Evolutionary conservation across 106 monocot genomes (phyloP), one percentile per base, ranked within the genome.

Genomic region (Dendrobium nobile): DNA sequence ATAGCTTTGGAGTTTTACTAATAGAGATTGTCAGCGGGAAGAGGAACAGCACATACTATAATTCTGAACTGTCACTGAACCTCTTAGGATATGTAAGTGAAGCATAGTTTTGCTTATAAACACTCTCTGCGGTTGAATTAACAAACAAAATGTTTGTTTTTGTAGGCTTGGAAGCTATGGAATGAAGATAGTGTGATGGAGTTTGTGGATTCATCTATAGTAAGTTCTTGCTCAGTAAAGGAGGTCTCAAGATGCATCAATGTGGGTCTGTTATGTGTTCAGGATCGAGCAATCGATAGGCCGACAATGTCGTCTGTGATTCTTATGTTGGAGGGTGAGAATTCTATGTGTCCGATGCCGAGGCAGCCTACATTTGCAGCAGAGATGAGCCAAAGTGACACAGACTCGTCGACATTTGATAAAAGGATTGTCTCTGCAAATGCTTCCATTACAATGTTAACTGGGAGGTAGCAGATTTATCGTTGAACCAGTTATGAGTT

Each of bases 1-100:
- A 83, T 41, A 86, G 88, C 67, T 88, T 88, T 15, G 88, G 86
- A 77, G 83, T 88, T 7, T 75, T 86, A 45, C 75, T 88, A 24
- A 70, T 88, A 31, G 88, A 88, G 81, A 86, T 88, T 28, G 48
- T 88, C 8, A 81, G 85, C 45, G 88, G 88, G 11, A 75, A 56
- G 58, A 86, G 78, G 70, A 88, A 85, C 68, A 88, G 56, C 73
- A 77, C 48, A 18, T 78, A 73, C 41, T 37, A 80, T 10, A 24
- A 88, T 4, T 43, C 72, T 51, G 83, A 88, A 31, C 47, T 70
- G 15, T 85, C 86, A 55, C 79, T 82, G 9, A 79, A 84, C 55
- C 77, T 88, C 47, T 27, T 88, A 67, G 73, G 68, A 47, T 81
- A 78, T 59, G 88, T 88, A 79, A 86, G 85, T 77, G 41, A 33